Evolutionary conservation across 2,329 filamentous ascomycete genomes (phyloP), one percentile per base, ranked within the genome.

Genomic region (Aspergillus sp.): DNA sequence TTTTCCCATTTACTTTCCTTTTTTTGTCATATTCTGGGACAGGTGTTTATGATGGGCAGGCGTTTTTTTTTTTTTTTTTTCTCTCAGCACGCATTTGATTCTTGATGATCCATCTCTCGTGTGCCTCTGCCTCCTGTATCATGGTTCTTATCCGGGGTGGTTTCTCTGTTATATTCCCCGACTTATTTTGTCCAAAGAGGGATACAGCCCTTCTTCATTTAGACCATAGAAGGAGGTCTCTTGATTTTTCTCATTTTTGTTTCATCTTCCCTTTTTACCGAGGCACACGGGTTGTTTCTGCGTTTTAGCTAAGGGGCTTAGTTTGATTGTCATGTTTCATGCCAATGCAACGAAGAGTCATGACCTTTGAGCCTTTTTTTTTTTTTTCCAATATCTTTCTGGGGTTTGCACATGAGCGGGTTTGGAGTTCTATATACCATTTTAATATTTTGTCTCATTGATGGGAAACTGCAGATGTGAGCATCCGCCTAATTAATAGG

Each of bases 281-380:
- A 58, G 59, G 57, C 56, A 59, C 60, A 49, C 30, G 50, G 37
- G 46, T 50, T 30, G 45, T 51, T 20, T 48, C 32, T 51, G 48
- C 53, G 47, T 55, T 53, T 53, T 57, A 55, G 51, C 49, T 57
- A 54, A 56, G 54, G 50, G 52, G 52, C 45, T 55, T 57, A 56
- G 51, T 53, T 55, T 59, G 51, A 53, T 49, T 49, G 46, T 61
- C 55, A 65, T 62, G 60, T 62, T 64, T 56, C 60, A 63, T 64
- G 60, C 59, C 57, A 66, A 64, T 66, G 59, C 61, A 66, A 67
- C 63, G 63, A 65, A 66, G 58, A 64, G 56, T 65, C 60, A 68
- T 66, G 65, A 63, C 60, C 53, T 59, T 59, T 56, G 50, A 51
- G 49, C 49, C 32, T 19, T 48, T 20, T 50, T 50, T 45, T 44